These are phyloP conservation scores for Mycena venus DNA, from an alignment of 768 basidiomycete species.

Conservation along the genomic window DNA sequence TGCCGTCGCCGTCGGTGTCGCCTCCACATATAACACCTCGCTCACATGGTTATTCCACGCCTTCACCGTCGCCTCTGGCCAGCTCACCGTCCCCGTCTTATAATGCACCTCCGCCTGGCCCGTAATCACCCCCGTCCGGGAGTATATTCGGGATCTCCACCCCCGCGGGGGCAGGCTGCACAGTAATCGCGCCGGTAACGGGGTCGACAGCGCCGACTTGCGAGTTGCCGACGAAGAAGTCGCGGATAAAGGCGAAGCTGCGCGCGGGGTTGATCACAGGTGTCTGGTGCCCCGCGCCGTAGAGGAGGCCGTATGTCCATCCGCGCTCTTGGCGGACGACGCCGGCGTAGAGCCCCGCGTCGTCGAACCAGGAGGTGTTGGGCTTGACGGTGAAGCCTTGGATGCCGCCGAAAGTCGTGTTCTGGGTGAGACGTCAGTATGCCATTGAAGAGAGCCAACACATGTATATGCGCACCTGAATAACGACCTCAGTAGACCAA, in stretches of 20 bases:
- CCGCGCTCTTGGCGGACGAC: conserved; percentile 66
- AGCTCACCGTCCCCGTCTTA: neutral
- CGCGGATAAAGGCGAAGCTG: conserved; percentile 52
- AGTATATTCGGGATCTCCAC: conserved; percentile 4
- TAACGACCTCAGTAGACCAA: conserved; percentile 49
- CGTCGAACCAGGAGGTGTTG: conserved; percentile 60
- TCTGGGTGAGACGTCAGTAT: conserved; percentile 45
- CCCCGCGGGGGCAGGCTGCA: neutral
- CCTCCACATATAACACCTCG: neutral
- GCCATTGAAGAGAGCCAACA: neutral
- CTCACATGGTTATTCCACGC: conserved; percentile 9
- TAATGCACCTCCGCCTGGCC: conserved; percentile 8
- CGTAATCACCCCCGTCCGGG: conserved; percentile 12
- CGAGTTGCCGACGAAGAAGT: conserved; percentile 61
- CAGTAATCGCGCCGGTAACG: neutral
- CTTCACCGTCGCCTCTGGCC: conserved; percentile 14
- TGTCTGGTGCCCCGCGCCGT: conserved; percentile 31
- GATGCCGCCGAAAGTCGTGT: conserved; percentile 69
- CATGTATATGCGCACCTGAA: neutral
- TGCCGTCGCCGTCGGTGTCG: neutral
- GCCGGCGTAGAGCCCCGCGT: conserved; percentile 56
- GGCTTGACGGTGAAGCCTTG: conserved; percentile 59
- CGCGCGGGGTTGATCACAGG: conserved; percentile 11
- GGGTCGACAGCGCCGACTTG: conserved; percentile 54
- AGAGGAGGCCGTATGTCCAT: conserved; percentile 44